A percentile compares a stretch with the other conserved stretches of the same genome.
Conservation (phyloP, 768 basidiomycete species). For the Lactarius pseudohatsudake region DNA sequence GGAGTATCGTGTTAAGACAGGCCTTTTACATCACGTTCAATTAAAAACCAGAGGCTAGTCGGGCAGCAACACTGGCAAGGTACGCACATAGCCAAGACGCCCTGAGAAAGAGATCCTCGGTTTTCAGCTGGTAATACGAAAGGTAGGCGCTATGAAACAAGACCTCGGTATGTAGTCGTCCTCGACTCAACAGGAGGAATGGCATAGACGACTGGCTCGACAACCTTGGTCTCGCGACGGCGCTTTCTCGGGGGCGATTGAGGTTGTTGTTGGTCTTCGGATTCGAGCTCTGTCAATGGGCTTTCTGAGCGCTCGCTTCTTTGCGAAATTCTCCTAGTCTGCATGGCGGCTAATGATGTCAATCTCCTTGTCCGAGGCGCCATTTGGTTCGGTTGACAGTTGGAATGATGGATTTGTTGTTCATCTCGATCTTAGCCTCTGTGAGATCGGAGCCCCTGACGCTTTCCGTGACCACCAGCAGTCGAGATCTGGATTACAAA, state of each 20-base stretch:
- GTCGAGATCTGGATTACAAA: too few relatives aligned
- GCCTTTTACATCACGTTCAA: conserved; percentile 45
- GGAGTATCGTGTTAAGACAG: conserved; percentile 81
- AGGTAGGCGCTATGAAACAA: conserved; percentile 33
- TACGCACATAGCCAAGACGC: conserved; percentile 26
- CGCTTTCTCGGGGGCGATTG: conserved; percentile 32
- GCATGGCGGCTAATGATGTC: background rate
- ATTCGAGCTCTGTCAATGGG: background rate
- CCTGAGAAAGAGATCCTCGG: conserved; percentile 7
- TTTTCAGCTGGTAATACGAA: background rate
- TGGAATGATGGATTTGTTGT: background rate
- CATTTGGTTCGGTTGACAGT: background rate
- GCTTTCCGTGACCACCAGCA: background rate
- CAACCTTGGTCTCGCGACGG: conserved; percentile 36
- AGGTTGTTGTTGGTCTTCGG: conserved; percentile 18
- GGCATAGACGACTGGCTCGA: conserved; percentile 55
- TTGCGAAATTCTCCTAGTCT: background rate
- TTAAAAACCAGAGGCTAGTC: background rate
- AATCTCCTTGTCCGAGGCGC: background rate
- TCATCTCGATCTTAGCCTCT: background rate
- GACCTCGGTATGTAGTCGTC: conserved; percentile 68
- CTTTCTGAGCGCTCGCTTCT: background rate
- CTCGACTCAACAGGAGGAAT: conserved; percentile 73
- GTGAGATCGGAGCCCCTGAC: background rate
- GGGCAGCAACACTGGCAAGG: background rate